Evolutionary conservation across 1,139 yeast species (phyloP).

Genomic region (Geotrichum restrictum): DNA sequence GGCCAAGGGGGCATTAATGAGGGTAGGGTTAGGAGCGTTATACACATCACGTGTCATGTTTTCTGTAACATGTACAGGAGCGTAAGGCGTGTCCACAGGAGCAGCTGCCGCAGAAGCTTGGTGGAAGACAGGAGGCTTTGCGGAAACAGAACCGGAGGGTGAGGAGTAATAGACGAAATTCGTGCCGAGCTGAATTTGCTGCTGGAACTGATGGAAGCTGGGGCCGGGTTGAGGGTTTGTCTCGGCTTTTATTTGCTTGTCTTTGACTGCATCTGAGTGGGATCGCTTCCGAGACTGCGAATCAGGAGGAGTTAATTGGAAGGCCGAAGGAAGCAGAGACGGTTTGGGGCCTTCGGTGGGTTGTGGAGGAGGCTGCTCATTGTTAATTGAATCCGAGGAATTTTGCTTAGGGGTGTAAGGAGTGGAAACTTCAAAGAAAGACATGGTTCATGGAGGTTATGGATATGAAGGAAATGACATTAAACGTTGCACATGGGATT

Average conservation of each 20-base stretch:
- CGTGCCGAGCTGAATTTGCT: slow-evolving; percentile 16
- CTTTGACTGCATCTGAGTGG: slow-evolving; percentile 14
- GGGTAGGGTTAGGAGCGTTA: slow-evolving; percentile 6
- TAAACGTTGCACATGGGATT: slow-evolving; percentile 1
- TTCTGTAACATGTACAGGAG: neutral
- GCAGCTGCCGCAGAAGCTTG: slow-evolving; percentile 2
- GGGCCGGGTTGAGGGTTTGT: neutral
- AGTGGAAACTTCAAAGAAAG: slow-evolving; percentile 10
- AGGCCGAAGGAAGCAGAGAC: slow-evolving; percentile 30
- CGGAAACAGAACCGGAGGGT: slow-evolving; percentile 4
- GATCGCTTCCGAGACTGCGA: slow-evolving; percentile 26
- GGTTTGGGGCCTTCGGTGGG: neutral
- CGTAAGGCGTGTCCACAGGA: neutral
- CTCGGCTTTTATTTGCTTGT: neutral
- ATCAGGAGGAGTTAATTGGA: slow-evolving; percentile 33
- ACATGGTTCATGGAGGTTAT: slow-evolving; percentile 4
- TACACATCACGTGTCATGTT: neutral
- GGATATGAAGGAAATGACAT: neutral
- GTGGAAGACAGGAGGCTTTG: neutral
- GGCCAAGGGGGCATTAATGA: slow-evolving; percentile 9
- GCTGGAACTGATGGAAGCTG: slow-evolving; percentile 17
- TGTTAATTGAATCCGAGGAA: neutral
- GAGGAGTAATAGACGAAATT: slow-evolving; percentile 17
- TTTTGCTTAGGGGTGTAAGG: slow-evolving; percentile 16
- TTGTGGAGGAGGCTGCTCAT: neutral